Conservation (phyloP, 2,329 filamentous ascomycete species). For the Phialocephala sp. region DNA sequence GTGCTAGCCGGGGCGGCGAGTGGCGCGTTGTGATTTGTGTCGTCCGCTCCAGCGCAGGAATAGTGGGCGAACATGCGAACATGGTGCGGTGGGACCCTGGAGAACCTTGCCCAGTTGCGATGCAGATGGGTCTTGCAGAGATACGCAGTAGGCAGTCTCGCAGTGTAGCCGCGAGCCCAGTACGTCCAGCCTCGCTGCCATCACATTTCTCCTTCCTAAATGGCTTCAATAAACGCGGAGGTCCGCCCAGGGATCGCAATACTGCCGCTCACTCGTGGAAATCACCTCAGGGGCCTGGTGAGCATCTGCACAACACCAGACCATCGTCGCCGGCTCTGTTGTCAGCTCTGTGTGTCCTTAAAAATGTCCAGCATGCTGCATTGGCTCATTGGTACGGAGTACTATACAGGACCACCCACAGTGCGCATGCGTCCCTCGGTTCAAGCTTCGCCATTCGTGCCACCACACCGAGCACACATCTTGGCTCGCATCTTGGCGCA, state of each 20-base stretch:
- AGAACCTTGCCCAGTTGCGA: constrained; percentile 25
- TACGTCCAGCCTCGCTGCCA: constrained; percentile 24
- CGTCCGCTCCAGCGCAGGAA: constrained; percentile 1
- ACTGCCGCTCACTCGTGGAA: not conserved
- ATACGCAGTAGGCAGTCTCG: too few relatives aligned
- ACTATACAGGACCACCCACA: not conserved
- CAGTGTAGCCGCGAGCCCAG: constrained; percentile 21
- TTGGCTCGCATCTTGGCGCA: not conserved
- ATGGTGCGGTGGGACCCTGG: constrained; percentile 16
- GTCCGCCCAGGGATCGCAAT: not conserved
- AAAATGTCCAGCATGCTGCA: not conserved
- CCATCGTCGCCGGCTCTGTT: not conserved
- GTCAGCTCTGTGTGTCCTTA: not conserved
- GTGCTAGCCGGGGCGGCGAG: not conserved
- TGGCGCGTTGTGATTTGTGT: constrained; percentile 9
- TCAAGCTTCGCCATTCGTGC: constrained; percentile 2
- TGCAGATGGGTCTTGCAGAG: constrained; percentile 16
- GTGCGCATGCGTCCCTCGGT: not conserved
- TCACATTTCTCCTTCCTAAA: constrained; percentile 7
- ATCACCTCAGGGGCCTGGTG: not conserved
- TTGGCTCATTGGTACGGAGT: not conserved
- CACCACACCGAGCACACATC: constrained; percentile 4
- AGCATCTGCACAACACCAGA: not conserved
- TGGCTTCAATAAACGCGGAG: constrained; percentile 2
- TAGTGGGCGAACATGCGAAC: not conserved